Evolutionary conservation across 2,329 filamentous ascomycete species (phyloP).

Genomic region (Acarospora socialis): DNA sequence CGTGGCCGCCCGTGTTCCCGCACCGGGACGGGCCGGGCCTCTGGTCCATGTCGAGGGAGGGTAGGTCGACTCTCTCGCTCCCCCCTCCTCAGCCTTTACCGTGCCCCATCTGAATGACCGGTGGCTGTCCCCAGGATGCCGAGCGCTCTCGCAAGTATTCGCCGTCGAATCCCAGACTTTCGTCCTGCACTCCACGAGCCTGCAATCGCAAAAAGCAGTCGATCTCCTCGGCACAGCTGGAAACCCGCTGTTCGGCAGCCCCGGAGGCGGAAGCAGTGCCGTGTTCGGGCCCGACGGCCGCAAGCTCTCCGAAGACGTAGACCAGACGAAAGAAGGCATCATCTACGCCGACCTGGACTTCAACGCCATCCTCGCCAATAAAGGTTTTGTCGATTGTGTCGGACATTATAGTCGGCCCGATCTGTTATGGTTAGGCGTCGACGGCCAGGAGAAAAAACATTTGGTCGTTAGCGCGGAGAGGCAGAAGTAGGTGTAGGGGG

Average conservation of each 20-base stretch:
- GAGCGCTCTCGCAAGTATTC: slow-evolving; percentile 37
- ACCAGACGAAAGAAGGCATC: slow-evolving; percentile 29
- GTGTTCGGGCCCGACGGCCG: slow-evolving; percentile 39
- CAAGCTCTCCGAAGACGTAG: slow-evolving; percentile 25
- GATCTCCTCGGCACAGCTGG: slow-evolving; percentile 28
- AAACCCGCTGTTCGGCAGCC: slow-evolving; percentile 26
- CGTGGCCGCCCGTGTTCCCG: slow-evolving; percentile 29
- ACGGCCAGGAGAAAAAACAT: too few species aligned
- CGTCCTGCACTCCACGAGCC: slow-evolving; percentile 38
- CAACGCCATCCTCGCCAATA: slow-evolving; percentile 26
- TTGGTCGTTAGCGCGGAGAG: too few species aligned
- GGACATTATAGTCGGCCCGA: slow-evolving; percentile 40
- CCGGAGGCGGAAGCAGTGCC: slow-evolving; percentile 32
- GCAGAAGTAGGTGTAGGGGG: too few species aligned
- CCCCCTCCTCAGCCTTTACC: too few species aligned
- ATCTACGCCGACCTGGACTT: slow-evolving; percentile 36
- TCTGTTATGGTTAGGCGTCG: slow-evolving; percentile 38
- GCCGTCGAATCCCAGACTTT: slow-evolving; percentile 43
- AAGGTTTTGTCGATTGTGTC: slow-evolving; percentile 30
- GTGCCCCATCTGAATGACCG: slow-evolving; percentile 13
- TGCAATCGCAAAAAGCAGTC: slow-evolving; percentile 33
- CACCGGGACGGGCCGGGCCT: slow-evolving; percentile 11
- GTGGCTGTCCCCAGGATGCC: slow-evolving; percentile 20
- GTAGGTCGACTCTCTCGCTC: background rate
- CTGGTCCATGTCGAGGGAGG: background rate